These are phyloP conservation scores for Chlorophyllum brunneum DNA, from an alignment of 768 basidiomycete species.

Conservation along the genomic window DNA sequence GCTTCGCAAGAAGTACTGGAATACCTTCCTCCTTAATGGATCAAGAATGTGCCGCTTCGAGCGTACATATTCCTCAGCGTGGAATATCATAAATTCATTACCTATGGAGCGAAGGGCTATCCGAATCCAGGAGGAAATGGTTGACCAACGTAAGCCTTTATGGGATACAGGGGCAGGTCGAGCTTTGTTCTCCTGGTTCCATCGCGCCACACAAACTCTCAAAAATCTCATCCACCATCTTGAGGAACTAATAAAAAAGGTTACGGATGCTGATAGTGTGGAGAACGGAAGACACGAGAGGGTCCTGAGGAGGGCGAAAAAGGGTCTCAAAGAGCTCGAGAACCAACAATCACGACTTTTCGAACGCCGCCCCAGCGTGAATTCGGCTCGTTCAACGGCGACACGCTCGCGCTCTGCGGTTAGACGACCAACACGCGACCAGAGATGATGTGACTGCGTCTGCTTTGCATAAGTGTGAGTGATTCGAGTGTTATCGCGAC, in stretches of 20 bases:
- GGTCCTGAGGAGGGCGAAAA: not conserved
- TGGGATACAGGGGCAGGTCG: slow-evolving; percentile 11
- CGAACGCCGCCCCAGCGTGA: not conserved
- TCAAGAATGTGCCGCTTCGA: slow-evolving; percentile 14
- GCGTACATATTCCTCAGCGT: slow-evolving; percentile 7
- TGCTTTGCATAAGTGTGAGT: too few relatives aligned
- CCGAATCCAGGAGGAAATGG: slow-evolving; percentile 17
- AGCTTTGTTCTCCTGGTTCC: slow-evolving; percentile 10
- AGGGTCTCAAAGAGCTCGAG: not conserved
- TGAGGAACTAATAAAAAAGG: not conserved
- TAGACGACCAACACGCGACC: too few relatives aligned
- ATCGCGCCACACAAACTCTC: not conserved
- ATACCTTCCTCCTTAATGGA: slow-evolving; percentile 12
- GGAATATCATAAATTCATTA: slow-evolving; percentile 14
- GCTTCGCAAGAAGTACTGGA: slow-evolving; percentile 10
- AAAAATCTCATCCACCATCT: not conserved
- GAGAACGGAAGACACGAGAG: not conserved
- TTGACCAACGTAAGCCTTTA: slow-evolving; percentile 11
- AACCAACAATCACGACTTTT: not conserved
- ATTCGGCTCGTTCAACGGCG: not conserved
- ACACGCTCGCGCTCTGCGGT: not conserved
- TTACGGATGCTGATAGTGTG: not conserved
- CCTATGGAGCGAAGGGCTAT: slow-evolving; percentile 1
- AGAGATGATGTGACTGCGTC: too few relatives aligned
- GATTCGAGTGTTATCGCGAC: too few relatives aligned